phyloP scores from a whole-genome alignment of 371 early-diverging fungal species.

The Phascolomyces articulosus region DNA sequence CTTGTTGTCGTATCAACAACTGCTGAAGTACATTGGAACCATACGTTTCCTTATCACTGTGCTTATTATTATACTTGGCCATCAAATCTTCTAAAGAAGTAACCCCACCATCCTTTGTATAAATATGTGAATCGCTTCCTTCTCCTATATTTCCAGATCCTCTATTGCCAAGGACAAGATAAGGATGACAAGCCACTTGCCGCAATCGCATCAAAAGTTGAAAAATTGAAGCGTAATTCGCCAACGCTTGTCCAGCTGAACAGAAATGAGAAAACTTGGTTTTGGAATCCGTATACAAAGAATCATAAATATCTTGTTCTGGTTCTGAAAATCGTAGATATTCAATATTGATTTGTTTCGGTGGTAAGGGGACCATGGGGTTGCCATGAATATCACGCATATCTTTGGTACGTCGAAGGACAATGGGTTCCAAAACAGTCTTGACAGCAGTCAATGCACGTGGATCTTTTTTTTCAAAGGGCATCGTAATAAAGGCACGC shows the following conservation, averaged over 20 bases:
- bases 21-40: slow-evolving; percentile 18
- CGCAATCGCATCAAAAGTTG: slow-evolving; percentile 58
- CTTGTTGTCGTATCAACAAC: slow-evolving; percentile 10
- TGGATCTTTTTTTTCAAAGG: slow-evolving; percentile 62
- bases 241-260: slow-evolving; percentile 42
- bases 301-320: slow-evolving; percentile 51
- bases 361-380: slow-evolving; percentile 66
- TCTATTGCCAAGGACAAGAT: slow-evolving; percentile 41
- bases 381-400: slow-evolving; percentile 60
- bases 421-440: slow-evolving; percentile 68
- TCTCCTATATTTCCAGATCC: slow-evolving; percentile 13
- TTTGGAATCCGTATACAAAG: slow-evolving; percentile 48
- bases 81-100: slow-evolving; percentile 51
- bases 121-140: too few species aligned
- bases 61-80: slow-evolving; percentile 34
- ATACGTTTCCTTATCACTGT: slow-evolving; percentile 24
- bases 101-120: slow-evolving; percentile 29
- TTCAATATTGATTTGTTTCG: slow-evolving; percentile 56
- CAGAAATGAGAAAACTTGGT: slow-evolving; percentile 48
- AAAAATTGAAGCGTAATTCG: slow-evolving; percentile 55
- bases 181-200: slow-evolving; percentile 72
- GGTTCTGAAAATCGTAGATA: slow-evolving; percentile 58
- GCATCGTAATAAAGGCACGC: slow-evolving; percentile 66
- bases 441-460: slow-evolving; percentile 65
- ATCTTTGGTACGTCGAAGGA: slow-evolving; percentile 67